These are phyloP conservation scores for Inosperma sp. DNA, from an alignment of 768 basidiomycete species.

Conservation along the genomic window DNA sequence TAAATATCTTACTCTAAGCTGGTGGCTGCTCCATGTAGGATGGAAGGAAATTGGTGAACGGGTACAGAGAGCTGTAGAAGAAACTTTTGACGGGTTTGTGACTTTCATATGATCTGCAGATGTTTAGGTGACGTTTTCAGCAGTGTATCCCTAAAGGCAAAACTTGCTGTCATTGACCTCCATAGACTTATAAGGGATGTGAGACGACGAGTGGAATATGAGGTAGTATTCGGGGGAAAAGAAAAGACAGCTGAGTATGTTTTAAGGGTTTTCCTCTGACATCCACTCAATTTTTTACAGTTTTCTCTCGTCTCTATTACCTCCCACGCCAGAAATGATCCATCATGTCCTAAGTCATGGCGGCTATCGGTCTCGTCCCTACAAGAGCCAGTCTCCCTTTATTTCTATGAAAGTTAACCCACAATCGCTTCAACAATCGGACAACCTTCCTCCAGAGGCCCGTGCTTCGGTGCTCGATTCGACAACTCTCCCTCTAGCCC, in stretches of 20 bases:
- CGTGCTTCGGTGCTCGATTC: too few relatives aligned
- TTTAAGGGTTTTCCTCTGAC: constrained; percentile 6
- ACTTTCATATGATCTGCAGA: neutral
- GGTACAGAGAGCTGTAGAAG: constrained; percentile 70
- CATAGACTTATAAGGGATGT: constrained; percentile 68
- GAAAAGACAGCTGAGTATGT: constrained; percentile 55
- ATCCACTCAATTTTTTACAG: constrained; percentile 31
- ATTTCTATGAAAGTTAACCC: too few relatives aligned
- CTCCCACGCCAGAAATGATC: constrained; percentile 66
- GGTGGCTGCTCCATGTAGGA: constrained; percentile 91
- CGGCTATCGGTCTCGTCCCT: too few relatives aligned
- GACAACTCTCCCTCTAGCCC: too few relatives aligned
- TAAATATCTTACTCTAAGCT: constrained; percentile 79
- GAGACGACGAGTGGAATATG: constrained; percentile 70
- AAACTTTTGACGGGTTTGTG: constrained; percentile 78
- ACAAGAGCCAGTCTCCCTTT: too few relatives aligned
- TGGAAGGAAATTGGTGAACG: constrained; percentile 81
- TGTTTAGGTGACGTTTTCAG: neutral
- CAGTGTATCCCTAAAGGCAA: constrained; percentile 81
- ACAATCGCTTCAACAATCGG: too few relatives aligned
- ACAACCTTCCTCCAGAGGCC: too few relatives aligned
- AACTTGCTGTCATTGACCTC: constrained; percentile 65
- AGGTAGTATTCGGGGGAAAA: constrained; percentile 55
- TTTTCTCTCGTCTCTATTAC: constrained; percentile 71
- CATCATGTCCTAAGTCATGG: constrained; percentile 67